phyloP scores from a whole-genome alignment of 139 green algal genomes.

The Picocystis salinarum region DNA sequence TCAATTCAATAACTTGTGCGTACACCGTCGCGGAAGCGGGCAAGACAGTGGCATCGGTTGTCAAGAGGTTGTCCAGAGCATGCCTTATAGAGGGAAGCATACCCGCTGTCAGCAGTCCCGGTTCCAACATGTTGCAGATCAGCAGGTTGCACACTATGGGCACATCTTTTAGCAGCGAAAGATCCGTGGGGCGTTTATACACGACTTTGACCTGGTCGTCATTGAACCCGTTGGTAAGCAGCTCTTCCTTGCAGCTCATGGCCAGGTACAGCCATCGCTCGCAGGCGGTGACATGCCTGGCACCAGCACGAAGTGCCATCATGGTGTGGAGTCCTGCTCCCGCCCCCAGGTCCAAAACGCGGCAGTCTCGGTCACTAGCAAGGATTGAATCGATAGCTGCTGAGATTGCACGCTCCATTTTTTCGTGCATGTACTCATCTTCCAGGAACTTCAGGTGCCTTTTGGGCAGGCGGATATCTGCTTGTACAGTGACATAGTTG shows the following conservation, averaged over 20 bases:
- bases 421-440: constrained; percentile 17
- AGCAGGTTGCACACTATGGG: constrained; percentile 40
- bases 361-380: constrained; percentile 26
- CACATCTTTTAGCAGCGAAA: constrained; percentile 36
- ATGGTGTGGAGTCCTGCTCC: constrained; percentile 37
- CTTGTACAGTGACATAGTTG: constrained; percentile 67
- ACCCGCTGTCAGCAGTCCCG: constrained; percentile 39
- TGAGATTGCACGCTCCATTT: constrained; percentile 18
- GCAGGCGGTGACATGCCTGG: constrained; percentile 43
- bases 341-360: constrained; percentile 37
- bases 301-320: constrained; percentile 39
- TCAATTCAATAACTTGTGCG: constrained; percentile 29
- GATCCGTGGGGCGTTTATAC: constrained; percentile 48
- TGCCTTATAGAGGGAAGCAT: constrained; percentile 35
- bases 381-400: constrained; percentile 16
- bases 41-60: constrained; percentile 28
- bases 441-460: constrained; percentile 22
- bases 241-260: constrained; percentile 31
- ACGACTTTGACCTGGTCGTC: constrained; percentile 27
- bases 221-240: constrained; percentile 24
- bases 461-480: constrained; percentile 22
- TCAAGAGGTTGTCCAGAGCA: constrained; percentile 26
- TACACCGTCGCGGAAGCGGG: constrained; percentile 43
- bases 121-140: constrained; percentile 46
- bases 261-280: constrained; percentile 66